A percentile compares a stretch with the other conserved stretches of the same genome.
Conservation (phyloP, 768 basidiomycete species). For the Boletus pseudopeckii region DNA sequence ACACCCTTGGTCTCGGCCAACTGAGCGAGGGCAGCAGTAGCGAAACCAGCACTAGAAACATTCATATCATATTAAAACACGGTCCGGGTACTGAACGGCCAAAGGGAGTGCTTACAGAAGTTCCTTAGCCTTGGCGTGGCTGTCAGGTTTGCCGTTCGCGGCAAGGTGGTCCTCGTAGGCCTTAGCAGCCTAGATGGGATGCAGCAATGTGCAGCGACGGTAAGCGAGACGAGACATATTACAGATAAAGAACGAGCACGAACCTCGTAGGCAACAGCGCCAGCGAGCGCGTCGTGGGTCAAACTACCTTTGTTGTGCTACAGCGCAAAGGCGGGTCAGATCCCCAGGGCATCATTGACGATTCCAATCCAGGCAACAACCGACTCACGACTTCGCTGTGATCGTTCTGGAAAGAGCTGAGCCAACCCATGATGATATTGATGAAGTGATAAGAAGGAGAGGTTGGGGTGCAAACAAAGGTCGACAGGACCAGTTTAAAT, state of each 20-base stretch:
- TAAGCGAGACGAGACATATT: neutral
- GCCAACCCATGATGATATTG: slow-evolving; percentile 7
- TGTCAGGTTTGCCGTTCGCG: slow-evolving; percentile 15
- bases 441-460: neutral
- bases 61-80: neutral
- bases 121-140: slow-evolving; percentile 23
- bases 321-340: neutral
- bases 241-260: neutral
- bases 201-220: neutral
- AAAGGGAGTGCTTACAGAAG: slow-evolving; percentile 10
- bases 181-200: slow-evolving; percentile 13
- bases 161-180: slow-evolving; percentile 16
- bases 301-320: slow-evolving; percentile 13
- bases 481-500: slow-evolving; percentile 13
- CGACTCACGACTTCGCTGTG: slow-evolving; percentile 6
- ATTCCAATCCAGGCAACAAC: neutral
- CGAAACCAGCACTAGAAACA: slow-evolving; percentile 10
- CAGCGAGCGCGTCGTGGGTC: slow-evolving; percentile 21
- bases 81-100: neutral
- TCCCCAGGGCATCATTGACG: neutral
- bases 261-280: slow-evolving; percentile 19
- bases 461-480: neutral
- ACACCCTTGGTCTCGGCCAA: slow-evolving; percentile 22
- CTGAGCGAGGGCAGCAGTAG: slow-evolving; percentile 1
- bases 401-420: neutral